Evolutionary conservation across 371 early-diverging fungal species (phyloP), one percentile per base, ranked within the genome.

Genomic region (Mucor racemosus): DNA sequence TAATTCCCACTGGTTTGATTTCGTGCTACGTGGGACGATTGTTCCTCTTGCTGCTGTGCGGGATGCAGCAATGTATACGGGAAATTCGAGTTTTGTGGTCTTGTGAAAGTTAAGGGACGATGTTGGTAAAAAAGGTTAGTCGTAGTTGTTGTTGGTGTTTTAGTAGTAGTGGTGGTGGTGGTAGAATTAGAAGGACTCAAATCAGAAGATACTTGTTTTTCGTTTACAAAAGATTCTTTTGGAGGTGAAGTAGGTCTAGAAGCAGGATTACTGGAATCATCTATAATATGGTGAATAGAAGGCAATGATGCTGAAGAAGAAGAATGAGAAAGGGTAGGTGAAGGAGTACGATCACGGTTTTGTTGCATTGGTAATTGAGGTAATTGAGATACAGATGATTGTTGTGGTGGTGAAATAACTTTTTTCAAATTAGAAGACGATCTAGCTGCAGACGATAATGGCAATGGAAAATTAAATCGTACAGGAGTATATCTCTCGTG

Each of bases 1-100:
- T 48, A 50, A 48, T 62, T 66, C 54, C 55, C 59, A 71, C 58
- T 70, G 15, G 21, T 33, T 42, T 66, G 68, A 67, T 48, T 62
- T 68, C 35, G 65, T 69, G 55, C 21, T 33, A 69, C 59, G 59
- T 60, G 50, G 39, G 53, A 33, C 58, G 48, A 55, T 36, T 60
- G 40, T 26, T 69, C 59, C 35, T 42, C 50, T 58, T 66, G 54
- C 33, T 56, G 62, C 21, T 68, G 61, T 35, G 66, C 66, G 31
- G 75, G 78, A 65, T 78, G 78, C 53, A 75, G 65, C 34, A 78
- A 60, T 58, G 78, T 72, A 57, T 64, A 75, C 33, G 73, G 73
- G 34, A 73, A 65, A 42, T 60, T 50, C 15, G 65, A 36, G n/a
- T 40, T 62, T 31, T 67, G 35, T 17, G 66, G 64, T 61, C 59